Conservation (phyloP, 805 yeast species). For the Wickerhamiella siamensis region DNA sequence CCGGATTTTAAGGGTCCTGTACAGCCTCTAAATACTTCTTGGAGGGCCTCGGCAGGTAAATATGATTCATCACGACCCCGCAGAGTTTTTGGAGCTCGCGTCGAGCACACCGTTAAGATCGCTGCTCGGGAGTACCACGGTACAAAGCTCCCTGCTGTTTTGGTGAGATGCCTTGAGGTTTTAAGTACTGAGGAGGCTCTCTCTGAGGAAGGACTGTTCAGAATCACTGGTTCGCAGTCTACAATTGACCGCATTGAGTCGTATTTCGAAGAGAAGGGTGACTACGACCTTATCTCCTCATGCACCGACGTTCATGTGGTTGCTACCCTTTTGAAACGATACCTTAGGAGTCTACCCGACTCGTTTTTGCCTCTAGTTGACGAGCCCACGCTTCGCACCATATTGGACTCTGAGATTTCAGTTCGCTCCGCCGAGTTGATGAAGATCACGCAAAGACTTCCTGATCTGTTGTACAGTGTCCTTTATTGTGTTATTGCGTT, state of each 20-base stretch:
- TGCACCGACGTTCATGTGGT: not conserved
- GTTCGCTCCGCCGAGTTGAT: not conserved
- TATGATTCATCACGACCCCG: not conserved
- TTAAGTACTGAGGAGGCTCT: not conserved
- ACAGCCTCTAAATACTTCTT: not conserved
- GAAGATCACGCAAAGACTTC: not conserved
- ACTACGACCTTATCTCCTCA: not conserved
- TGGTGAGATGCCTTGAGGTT: not conserved
- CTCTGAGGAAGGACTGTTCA: not conserved
- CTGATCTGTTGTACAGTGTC: not conserved
- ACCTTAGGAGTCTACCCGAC: not conserved
- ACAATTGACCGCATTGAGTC: not conserved
- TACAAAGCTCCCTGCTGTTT: not conserved
- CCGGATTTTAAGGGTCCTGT: not conserved
- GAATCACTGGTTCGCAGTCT: not conserved
- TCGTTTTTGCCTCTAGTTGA: not conserved
- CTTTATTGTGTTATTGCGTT: not conserved
- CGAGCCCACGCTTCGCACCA: not conserved
- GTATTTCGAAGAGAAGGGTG: not conserved
- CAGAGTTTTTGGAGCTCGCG: not conserved
- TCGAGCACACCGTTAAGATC: not conserved
- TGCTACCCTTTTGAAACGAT: slow-evolving; percentile 1
- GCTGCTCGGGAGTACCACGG: not conserved
- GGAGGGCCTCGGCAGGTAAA: not conserved
- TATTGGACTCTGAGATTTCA: not conserved